A percentile compares a stretch with the other conserved stretches of the same genome.
phyloP scores from a whole-genome alignment of 768 basidiomycete genomes.

The Lactarius tabidus region DNA sequence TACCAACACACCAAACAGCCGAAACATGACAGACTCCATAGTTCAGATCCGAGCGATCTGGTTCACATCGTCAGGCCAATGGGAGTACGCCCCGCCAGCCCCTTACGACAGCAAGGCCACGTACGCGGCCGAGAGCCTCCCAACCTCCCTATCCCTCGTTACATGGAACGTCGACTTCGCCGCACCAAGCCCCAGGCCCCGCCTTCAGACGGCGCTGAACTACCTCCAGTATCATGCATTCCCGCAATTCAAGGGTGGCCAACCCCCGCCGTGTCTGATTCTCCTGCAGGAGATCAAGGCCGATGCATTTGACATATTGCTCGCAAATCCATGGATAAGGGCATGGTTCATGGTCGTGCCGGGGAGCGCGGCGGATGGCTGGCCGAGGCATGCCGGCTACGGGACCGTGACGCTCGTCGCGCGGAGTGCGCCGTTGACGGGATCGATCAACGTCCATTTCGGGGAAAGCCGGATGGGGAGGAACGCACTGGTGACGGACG shows the following conservation, averaged over 20 bases:
- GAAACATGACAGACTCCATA: conserved; percentile 1
- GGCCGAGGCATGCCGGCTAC: conserved; percentile 48
- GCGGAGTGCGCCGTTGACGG: conserved; percentile 47
- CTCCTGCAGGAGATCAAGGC: conserved; percentile 65
- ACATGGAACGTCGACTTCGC: conserved; percentile 71
- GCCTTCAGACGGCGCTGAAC: conserved; percentile 47
- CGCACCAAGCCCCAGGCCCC: conserved; percentile 36
- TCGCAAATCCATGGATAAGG: conserved; percentile 59
- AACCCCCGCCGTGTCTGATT: conserved; percentile 57
- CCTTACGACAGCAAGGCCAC: conserved; percentile 33
- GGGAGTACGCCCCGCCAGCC: conserved; percentile 32
- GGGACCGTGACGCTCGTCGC: conserved; percentile 73
- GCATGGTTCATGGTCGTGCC: conserved; percentile 58
- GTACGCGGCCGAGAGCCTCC: conserved; percentile 26
- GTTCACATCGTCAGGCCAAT: conserved; percentile 1
- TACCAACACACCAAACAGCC: background rate
- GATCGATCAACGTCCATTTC: conserved; percentile 50
- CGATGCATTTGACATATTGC: conserved; percentile 44
- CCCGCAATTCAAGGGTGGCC: conserved; percentile 37
- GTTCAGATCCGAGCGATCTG: background rate
- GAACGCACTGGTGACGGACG: conserved; percentile 54
- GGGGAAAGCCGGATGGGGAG: conserved; percentile 48
- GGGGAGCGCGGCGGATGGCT: conserved; percentile 43
- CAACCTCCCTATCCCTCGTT: conserved; percentile 50
- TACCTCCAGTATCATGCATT: conserved; percentile 55